Evolutionary conservation across 306 rosid genomes (phyloP), one percentile per base, ranked within the genome.

Genomic region (Pterocarpus macrocarpus): DNA sequence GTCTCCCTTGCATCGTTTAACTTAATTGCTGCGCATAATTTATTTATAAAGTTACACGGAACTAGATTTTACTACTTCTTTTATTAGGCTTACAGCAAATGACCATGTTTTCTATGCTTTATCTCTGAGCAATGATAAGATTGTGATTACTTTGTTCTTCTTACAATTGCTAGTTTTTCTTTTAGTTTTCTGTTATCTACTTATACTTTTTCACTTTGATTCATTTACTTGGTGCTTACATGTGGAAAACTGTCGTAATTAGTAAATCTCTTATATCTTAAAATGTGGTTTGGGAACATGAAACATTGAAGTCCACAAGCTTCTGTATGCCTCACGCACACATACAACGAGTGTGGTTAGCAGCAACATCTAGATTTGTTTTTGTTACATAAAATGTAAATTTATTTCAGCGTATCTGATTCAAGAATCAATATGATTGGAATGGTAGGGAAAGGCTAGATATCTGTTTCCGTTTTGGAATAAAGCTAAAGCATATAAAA

Each of bases 381-480:
- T 50, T 3, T 7, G 8, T 64, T 43, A 38, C 13, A 39, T 56
- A 52, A 22, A 22, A 43, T 2, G 63, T 62, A 1, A 22, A 35
- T 22, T 22, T 22, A 22, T 22, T 44, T 1, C 10, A 5, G 4
- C 58, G 35, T 64, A 75, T 78, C 64, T 33, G 9, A 69, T 73
- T 55, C 14, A 77, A 61, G 82, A 81, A 44, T 75, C 32, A 32
- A 58, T 6, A 69, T 71, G 85, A 70, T 76, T 75, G 39, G 28
- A 61, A 41, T 58, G 58, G 5, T 74, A 55, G 57, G 57, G 69
- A 57, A 32, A 59, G 75, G 28, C 30, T 72, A 81, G 28, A 69
- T 84, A 76, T 84, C 84, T 76, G 35, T 32, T 38, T 44, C 63
- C 90, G 77, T 64, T 70, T 59, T 69, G 70, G 79, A 71, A 82